Base-by-base conservation (phyloP, 2,329 filamentous ascomycete species). In the Phaeosphaeriaceae sp. region DNA sequence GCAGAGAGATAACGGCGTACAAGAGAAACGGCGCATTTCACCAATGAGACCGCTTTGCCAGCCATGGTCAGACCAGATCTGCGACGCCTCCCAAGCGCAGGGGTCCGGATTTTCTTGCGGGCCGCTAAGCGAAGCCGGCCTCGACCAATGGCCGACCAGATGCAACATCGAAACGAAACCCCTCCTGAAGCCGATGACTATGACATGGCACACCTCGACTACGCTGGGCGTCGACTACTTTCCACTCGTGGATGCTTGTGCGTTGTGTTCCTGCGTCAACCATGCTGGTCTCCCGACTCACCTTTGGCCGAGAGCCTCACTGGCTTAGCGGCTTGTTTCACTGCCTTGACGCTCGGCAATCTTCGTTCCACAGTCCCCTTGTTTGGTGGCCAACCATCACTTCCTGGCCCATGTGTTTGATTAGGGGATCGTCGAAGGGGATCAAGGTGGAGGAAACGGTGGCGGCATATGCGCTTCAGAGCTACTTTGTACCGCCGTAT, bases 31-130 rank as follows among this genome's bases (percentile, higher is more conserved):
- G 52, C 35, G 50, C 42, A 51, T 53, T 36, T 52, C 49, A 54
- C 69, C 69, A 72, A 71, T 71, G 45, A 61, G 55, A 33, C 52
- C 34, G 13, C 29, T 17, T 18, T 13, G 12, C 45, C 67, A 59
- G 54, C 61, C 64, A 45, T 61, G 32, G 12, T 23, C 1, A 15
- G 18, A 33, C 29, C 32, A 26, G 54, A 67, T 39, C 48, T 71
- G 65, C 66, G 67, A 71, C 68, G 51, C 38, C 30, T 30, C 52
- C 41, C 61, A 61, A 70, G 63, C n/a, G 67, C 67, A 65, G 59
- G 60, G 63, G 62, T 46, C 42, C 51, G 51, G 54, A 56, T 43
- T 52, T 53, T 60, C 37, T 35, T 12, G 42, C 60, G 62, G 52
- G 35, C 56, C 43, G 58, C 48, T 63, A 61, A 69, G 64, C 67